phyloP scores from a whole-genome alignment of 169 alveolate genomes.

The Plasmodium yoelii region DNA sequence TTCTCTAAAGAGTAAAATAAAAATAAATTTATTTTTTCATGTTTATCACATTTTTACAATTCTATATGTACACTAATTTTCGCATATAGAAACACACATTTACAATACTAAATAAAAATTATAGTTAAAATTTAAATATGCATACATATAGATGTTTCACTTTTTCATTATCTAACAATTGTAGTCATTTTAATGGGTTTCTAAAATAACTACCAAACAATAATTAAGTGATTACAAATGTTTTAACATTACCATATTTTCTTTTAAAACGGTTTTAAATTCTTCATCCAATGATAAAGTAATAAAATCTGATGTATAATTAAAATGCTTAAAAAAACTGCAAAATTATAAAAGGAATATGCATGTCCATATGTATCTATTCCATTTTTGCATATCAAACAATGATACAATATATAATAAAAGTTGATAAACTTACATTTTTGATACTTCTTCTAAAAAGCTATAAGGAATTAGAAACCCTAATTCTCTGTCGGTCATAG shows the following conservation, averaged over 20 bases:
- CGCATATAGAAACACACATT: not conserved
- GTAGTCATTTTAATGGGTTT: too few relatives aligned
- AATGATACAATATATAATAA: not conserved
- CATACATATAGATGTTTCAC: not conserved
- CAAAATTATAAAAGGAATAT: conserved; percentile 11
- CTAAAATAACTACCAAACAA: too few relatives aligned
- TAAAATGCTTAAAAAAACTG: conserved; percentile 62
- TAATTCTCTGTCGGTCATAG: conserved; percentile 71
- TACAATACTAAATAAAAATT: not conserved
- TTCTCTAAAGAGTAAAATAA: conserved; percentile 13
- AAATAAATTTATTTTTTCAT: not conserved
- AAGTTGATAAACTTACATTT: conserved; percentile 16
- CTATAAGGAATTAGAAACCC: conserved; percentile 72
- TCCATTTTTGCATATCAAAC: not conserved
- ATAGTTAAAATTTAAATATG: not conserved
- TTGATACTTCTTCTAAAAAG: conserved; percentile 73
- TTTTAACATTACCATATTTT: conserved; percentile 61
- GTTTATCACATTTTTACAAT: not conserved
- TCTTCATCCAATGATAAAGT: conserved; percentile 72
- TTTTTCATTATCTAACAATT: not conserved
- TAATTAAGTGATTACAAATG: too few relatives aligned
- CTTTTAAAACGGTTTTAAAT: conserved; percentile 65
- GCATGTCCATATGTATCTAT: not conserved
- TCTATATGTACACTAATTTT: not conserved
- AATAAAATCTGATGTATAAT: conserved; percentile 56